Evolutionary conservation across 352 stramenopile species (phyloP), one percentile per base, ranked within the genome.

Genomic region (Phytophthora sojae): DNA sequence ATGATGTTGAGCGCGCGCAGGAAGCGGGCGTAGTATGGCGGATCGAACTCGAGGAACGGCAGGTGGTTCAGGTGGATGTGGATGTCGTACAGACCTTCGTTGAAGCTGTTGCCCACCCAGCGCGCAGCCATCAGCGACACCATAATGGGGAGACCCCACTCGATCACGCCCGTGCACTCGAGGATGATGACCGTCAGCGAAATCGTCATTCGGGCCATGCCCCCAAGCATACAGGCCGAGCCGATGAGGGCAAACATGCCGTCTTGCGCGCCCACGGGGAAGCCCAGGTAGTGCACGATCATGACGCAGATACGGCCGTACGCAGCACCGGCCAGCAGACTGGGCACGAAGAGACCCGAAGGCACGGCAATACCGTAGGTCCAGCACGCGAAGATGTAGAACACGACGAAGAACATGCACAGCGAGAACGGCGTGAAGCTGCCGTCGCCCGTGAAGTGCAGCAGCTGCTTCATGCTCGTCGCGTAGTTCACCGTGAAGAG

Each of bases 91-190:
- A 99, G 80, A 17, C 97, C 96, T 70, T 99, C 95, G 78, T 99
- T 99, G 80, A 99, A 99, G 25, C 96, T 88, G 83, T 99, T 99
- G 53, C 98, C 98, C 23, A 98, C 97, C 82, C 97, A 99, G 12
- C 97, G 83, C 21, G 97, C 97, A 4, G 94, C 88, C 93, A 99
- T 98, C 1, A 99, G 83, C 25, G 96, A 93, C 45, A 99, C 83
- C 98, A 99, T 99, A 45, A 99, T 95, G 9, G 97, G 97, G 17
- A 99, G 84, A 59, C 98, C 94, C 85, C 98, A 99, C 76, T 99
- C 94, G 65, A 99, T 98, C 72, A 99, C 97, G 30, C 97, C 97
- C n/a, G 98, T 99, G 54, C 96, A 98, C 75, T 99, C 97, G 17
- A 99, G 83, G 51, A 99, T 93, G 64, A 99, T 99, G 39, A 99